A percentile compares a stretch with the other conserved stretches of the same genome.
Evolutionary conservation across 768 basidiomycete species (phyloP).

Genomic region (Aureoboletus auriporus): DNA sequence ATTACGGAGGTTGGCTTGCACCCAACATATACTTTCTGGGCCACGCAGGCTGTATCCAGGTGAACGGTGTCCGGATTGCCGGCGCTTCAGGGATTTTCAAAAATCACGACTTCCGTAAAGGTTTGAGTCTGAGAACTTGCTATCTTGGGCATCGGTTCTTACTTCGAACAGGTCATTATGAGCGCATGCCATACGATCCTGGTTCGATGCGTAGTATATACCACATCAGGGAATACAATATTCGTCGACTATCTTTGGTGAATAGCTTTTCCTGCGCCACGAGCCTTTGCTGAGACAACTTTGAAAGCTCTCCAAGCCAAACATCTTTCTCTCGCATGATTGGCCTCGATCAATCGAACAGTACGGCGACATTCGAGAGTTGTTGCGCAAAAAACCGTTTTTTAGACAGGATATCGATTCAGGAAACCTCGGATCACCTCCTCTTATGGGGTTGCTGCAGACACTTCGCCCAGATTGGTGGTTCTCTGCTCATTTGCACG

Average conservation of each 20-base stretch:
- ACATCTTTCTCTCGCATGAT: conserved; percentile 92
- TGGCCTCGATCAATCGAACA: conserved; percentile 89
- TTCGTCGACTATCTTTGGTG: conserved; percentile 74
- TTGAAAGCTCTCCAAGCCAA: conserved; percentile 51
- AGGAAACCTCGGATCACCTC: conserved; percentile 81
- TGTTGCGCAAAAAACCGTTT: conserved; percentile 76
- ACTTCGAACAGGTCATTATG: conserved; percentile 59
- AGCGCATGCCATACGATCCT: conserved; percentile 76
- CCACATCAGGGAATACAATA: conserved; percentile 83
- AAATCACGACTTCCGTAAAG: conserved; percentile 63
- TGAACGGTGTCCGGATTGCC: conserved; percentile 84
- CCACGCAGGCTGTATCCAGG: conserved; percentile 80
- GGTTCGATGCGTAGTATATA: conserved; percentile 78
- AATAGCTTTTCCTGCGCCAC: conserved; percentile 11
- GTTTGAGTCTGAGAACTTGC: conserved; percentile 37
- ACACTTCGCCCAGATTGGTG: conserved; percentile 79
- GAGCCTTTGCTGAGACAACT: neutral
- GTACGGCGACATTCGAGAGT: conserved; percentile 61
- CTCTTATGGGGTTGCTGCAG: conserved; percentile 70
- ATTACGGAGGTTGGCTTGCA: conserved; percentile 96
- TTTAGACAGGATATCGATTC: conserved; percentile 64
- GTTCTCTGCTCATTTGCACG: conserved; percentile 92
- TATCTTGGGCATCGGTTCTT: neutral
- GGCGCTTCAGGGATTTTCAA: conserved; percentile 95
- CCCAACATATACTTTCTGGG: conserved; percentile 97